Evolutionary conservation across 805 yeast genomes (phyloP).

Genomic region (Clavispora carvajalis): DNA sequence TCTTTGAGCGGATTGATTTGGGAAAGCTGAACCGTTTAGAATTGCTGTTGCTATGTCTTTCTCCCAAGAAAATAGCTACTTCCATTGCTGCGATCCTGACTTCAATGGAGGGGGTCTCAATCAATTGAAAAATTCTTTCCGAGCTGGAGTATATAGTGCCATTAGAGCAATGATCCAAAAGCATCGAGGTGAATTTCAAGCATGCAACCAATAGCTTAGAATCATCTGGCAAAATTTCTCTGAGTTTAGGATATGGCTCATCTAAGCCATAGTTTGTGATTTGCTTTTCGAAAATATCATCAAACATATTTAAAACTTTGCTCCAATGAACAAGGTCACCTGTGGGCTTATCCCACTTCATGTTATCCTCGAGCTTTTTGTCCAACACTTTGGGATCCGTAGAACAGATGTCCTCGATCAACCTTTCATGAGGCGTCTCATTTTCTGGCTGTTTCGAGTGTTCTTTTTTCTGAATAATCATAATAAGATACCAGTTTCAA

Average conservation of each 20-base stretch:
- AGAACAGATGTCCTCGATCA: conserved; percentile 37
- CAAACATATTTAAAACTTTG: conserved; percentile 69
- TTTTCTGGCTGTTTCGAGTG: conserved; percentile 25
- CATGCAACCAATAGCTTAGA: conserved; percentile 44
- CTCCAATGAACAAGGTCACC: conserved; percentile 77
- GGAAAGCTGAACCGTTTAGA: conserved; percentile 39
- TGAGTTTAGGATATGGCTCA: conserved; percentile 42
- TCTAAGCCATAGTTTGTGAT: conserved; percentile 51
- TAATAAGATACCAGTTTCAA: no score
- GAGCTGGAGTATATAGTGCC: conserved; percentile 64
- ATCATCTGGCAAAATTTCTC: conserved; percentile 42
- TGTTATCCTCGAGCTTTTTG: conserved; percentile 27
- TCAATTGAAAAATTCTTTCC: conserved; percentile 52
- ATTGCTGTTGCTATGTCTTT: conserved; percentile 47
- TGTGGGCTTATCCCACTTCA: conserved; percentile 56
- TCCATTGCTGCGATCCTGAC: conserved; percentile 58
- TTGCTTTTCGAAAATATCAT: conserved; percentile 52
- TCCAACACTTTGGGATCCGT: conserved; percentile 34
- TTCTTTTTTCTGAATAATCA: conserved; percentile 30
- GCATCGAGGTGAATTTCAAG: conserved; percentile 53
- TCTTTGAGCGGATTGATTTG: conserved; percentile 37
- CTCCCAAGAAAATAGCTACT: conserved; percentile 55
- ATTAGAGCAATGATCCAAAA: conserved; percentile 66
- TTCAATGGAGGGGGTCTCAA: conserved; percentile 54
- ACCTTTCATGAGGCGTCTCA: conserved; percentile 24